Evolutionary conservation across 2,329 filamentous ascomycete species (phyloP), one percentile per base, ranked within the genome.

Genomic region (Epicoccum sorghinum): DNA sequence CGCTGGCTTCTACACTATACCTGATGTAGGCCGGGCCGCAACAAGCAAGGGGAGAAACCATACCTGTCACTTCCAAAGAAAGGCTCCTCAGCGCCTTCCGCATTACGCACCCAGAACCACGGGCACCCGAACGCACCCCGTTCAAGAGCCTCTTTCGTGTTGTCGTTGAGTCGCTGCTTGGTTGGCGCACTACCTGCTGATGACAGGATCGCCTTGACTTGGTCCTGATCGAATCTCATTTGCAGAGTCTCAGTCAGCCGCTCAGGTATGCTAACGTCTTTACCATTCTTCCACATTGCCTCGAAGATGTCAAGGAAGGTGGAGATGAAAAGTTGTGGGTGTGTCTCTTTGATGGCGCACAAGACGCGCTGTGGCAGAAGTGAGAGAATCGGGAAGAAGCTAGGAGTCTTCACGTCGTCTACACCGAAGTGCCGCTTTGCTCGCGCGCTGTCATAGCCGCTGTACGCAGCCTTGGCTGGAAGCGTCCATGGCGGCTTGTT

Each of bases 51-150:
- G 45, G 23, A 22, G 6, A 47, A 29, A 46, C 50, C 74, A 55
- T 69, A 81, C 83, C 85, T 78, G 75, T 93, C 89, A 74, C 88
- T 91, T 3, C 89, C 89, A 73, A 93, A 93, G 70, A 92, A 91
- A 0, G 87, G 84, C 75, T 89, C 86, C 43, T 80, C 80, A 51
- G 80, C 72, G 0, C 87, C 87, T 57, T 81, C 71, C 1, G 67
- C 70, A 62, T 88, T 85, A 14, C 78, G 80, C 3, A 86, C 89
- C 82, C 86, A 87, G 56, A 90, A 79, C 89, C 90, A 93, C 1
- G 90, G 90, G 44, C 86, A 85, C 0, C 90, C 90, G 72, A 90
- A 93, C 0, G 89, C 90, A 0, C 89, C 90, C 44, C 77, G 78
- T 33, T 84, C 82, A 13, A 90, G 71, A 0, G 84, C 88, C 59